Conservation (phyloP, 805 yeast genomes). For the Lachancea sp. region DNA sequence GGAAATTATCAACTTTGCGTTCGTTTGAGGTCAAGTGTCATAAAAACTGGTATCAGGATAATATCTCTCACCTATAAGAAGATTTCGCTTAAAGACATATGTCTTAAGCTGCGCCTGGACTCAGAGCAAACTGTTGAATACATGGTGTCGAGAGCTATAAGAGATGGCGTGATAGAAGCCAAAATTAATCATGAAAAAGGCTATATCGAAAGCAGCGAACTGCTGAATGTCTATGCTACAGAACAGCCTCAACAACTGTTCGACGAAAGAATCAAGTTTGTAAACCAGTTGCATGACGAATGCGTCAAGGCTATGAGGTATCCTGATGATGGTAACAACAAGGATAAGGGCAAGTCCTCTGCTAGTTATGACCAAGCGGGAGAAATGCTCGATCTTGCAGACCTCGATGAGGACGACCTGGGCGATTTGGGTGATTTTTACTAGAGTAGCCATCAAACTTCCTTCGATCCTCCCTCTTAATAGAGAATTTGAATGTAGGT, state of each 20-base stretch:
- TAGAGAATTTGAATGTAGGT: background rate
- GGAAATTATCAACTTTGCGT: constrained; percentile 78
- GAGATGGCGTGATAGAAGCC: constrained; percentile 97
- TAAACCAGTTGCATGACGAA: constrained; percentile 84
- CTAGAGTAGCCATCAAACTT: too few relatives aligned
- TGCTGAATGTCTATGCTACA: constrained; percentile 81
- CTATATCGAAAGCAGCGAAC: constrained; percentile 83
- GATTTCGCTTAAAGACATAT: constrained; percentile 88
- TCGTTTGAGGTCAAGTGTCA: constrained; percentile 91
- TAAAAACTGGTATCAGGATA: constrained; percentile 93
- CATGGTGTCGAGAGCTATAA: constrained; percentile 91
- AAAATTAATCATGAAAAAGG: constrained; percentile 85
- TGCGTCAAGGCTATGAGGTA: constrained; percentile 93
- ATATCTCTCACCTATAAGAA: constrained; percentile 85
- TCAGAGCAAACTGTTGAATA: constrained; percentile 95
- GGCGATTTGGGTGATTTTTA: constrained; percentile 11
- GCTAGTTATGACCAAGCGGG: constrained; percentile 23
- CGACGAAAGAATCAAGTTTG: constrained; percentile 90
- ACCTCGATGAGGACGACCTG: constrained; percentile 23
- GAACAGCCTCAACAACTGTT: constrained; percentile 78
- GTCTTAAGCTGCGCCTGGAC: constrained; percentile 85
- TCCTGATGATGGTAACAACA: constrained; percentile 41
- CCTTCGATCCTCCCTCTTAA: background rate
- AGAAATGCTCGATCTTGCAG: constrained; percentile 32
- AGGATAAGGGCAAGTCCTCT: constrained; percentile 15